These are phyloP conservation scores for Mrakia frigida DNA, from an alignment of 768 basidiomycete genomes.

Conservation along the genomic window DNA sequence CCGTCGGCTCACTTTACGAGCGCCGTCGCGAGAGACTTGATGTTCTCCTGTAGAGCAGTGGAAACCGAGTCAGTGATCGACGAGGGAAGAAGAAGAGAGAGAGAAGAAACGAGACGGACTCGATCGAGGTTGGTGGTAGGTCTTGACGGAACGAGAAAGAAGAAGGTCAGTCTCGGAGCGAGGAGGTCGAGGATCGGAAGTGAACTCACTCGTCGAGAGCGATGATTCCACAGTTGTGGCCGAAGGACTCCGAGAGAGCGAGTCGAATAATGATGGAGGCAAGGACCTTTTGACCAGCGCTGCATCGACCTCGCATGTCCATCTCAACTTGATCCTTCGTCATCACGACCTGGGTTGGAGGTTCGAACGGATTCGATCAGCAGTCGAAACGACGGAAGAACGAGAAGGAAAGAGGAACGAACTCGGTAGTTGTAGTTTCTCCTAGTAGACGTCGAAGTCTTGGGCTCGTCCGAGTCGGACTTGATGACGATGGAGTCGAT, in stretches of 20 bases:
- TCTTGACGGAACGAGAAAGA: constrained; percentile 30
- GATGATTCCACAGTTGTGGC: constrained; percentile 94
- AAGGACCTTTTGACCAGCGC: constrained; percentile 96
- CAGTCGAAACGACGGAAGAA: not conserved
- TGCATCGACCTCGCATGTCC: constrained; percentile 99
- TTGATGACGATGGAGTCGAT: constrained; percentile 95
- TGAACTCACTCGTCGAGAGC: constrained; percentile 72
- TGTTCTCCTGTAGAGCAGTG: constrained; percentile 64
- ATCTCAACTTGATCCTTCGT: constrained; percentile 98
- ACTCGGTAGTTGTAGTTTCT: constrained; percentile 93
- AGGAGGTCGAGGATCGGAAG: not conserved
- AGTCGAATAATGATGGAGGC: constrained; percentile 97
- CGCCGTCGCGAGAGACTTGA: constrained; percentile 80
- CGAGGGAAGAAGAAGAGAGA: constrained; percentile 89
- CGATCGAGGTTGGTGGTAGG: constrained; percentile 95
- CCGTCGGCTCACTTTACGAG: not conserved
- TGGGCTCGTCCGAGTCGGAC: constrained; percentile 85
- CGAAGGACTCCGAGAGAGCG: constrained; percentile 94
- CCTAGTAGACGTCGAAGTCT: constrained; percentile 59
- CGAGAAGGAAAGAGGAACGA: constrained; percentile 39
- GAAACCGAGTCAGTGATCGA: constrained; percentile 41
- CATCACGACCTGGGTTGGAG: constrained; percentile 79
- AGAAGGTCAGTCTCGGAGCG: not conserved
- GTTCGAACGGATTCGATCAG: not conserved
- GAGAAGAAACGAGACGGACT: constrained; percentile 87